Evolutionary conservation across 257 asterid species (phyloP).

Genomic region (Capsicum rhomboideum): DNA sequence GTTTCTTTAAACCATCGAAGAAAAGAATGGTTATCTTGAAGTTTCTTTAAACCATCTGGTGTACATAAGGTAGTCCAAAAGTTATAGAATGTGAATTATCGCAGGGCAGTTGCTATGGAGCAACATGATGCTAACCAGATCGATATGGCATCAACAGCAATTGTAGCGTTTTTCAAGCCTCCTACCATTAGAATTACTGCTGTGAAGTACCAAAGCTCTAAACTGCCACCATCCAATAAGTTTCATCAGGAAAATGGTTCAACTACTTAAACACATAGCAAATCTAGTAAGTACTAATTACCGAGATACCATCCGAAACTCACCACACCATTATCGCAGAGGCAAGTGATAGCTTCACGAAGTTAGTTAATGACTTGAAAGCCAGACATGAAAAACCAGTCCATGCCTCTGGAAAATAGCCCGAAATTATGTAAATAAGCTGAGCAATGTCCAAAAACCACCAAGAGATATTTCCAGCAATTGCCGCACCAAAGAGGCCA

Average conservation of each 20-base stretch:
- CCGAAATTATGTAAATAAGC: slow-evolving; percentile 29
- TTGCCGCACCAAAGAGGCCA: slow-evolving; percentile 51
- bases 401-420: slow-evolving; percentile 47
- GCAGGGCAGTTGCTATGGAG: not conserved
- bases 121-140: slow-evolving; percentile 23
- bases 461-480: slow-evolving; percentile 46
- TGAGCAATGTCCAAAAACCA: slow-evolving; percentile 52
- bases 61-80: not conserved
- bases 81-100: not conserved
- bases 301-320: not conserved
- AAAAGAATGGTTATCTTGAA: not conserved
- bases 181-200: slow-evolving; percentile 41
- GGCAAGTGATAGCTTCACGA: slow-evolving; percentile 37
- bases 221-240: slow-evolving; percentile 9
- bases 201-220: slow-evolving; percentile 41
- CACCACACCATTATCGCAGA: slow-evolving; percentile 62
- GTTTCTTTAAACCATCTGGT: not conserved
- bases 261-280: not conserved
- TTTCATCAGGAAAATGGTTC: not conserved
- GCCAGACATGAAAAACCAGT: slow-evolving; percentile 46
- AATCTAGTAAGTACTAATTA: not conserved
- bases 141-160: slow-evolving; percentile 32
- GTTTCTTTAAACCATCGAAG: not conserved
- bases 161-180: slow-evolving; percentile 30
- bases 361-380: slow-evolving; percentile 33